Evolutionary conservation across 768 basidiomycete species (phyloP).

Genomic region (Multifurca ochricompacta): DNA sequence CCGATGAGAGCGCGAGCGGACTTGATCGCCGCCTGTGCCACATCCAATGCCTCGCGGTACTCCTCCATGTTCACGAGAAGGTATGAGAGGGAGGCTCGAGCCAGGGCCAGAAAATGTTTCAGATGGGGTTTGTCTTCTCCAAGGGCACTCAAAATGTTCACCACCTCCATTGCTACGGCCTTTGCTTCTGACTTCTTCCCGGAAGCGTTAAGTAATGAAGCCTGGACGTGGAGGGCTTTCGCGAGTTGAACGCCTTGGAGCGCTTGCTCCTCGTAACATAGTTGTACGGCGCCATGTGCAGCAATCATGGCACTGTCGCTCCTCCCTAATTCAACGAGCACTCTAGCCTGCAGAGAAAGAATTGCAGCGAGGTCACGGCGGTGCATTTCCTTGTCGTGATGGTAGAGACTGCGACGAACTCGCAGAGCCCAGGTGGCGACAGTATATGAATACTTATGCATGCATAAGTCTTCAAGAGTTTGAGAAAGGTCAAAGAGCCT

Average conservation of each 20-base stretch:
- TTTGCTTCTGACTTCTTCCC: constrained; percentile 9
- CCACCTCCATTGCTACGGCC: constrained; percentile 5
- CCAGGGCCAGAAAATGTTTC: constrained; percentile 1
- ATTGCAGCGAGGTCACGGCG: constrained; percentile 8
- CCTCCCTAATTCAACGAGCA: constrained; percentile 8
- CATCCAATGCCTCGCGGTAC: neutral
- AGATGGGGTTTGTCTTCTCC: constrained; percentile 8
- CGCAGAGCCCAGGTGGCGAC: constrained; percentile 9
- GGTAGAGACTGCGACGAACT: constrained; percentile 6
- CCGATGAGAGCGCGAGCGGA: constrained; percentile 10
- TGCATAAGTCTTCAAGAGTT: constrained; percentile 10
- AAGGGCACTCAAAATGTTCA: neutral
- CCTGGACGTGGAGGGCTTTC: constrained; percentile 6
- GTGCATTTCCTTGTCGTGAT: constrained; percentile 11
- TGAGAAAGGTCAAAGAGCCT: constrained; percentile 12
- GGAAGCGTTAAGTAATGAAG: neutral
- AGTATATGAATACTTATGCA: constrained; percentile 8
- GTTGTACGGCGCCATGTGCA: neutral
- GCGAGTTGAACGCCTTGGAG: constrained; percentile 15
- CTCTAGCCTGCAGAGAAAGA: constrained; percentile 4
- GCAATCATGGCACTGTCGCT: neutral
- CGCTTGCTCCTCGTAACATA: constrained; percentile 10
- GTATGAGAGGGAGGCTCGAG: constrained; percentile 9
- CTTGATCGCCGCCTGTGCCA: constrained; percentile 7
- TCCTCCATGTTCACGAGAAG: constrained; percentile 7